phyloP scores from a whole-genome alignment of 2,329 filamentous ascomycete genomes.

The Tolypocladium capitatum region DNA sequence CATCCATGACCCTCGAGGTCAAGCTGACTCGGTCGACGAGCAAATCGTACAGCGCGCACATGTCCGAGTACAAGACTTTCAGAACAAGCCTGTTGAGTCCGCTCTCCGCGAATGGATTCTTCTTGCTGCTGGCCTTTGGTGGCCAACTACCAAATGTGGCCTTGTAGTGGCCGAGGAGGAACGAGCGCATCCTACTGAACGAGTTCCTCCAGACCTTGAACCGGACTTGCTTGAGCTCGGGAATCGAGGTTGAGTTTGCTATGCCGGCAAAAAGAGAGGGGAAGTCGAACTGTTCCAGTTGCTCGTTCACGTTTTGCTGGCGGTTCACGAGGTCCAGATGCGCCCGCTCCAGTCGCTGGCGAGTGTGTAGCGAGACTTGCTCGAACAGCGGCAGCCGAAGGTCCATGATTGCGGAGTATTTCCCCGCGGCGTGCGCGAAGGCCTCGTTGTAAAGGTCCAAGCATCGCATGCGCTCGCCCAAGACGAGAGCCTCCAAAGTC shows the following conservation, averaged over 20 bases:
- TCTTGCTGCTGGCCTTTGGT: constrained; percentile 81
- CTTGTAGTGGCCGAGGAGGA: constrained; percentile 56
- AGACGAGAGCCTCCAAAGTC: constrained; percentile 76
- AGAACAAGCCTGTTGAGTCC: constrained; percentile 78
- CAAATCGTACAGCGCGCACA: constrained; percentile 78
- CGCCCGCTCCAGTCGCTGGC: constrained; percentile 69
- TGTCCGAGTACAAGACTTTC: constrained; percentile 70
- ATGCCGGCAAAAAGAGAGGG: constrained; percentile 79
- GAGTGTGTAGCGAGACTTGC: constrained; percentile 56
- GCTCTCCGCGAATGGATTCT: constrained; percentile 75
- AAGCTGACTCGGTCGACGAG: constrained; percentile 67
- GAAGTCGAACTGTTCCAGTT: constrained; percentile 82
- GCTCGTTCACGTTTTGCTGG: constrained; percentile 54
- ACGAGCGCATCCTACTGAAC: constrained; percentile 62
- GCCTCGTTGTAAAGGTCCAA: constrained; percentile 78
- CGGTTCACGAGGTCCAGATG: constrained; percentile 67
- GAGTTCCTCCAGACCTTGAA: constrained; percentile 74
- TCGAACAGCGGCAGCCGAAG: constrained; percentile 56
- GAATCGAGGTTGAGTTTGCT: constrained; percentile 67
- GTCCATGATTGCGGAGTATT: constrained; percentile 59
- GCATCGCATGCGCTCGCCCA: constrained; percentile 78
- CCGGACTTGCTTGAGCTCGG: constrained; percentile 62
- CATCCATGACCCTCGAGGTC: constrained; percentile 67
- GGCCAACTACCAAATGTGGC: constrained; percentile 60
- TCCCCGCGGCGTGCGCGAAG: constrained; percentile 82